Percentiles rank a stretch among this genome's conserved stretches.
Evolutionary conservation across 306 rosid genomes (phyloP).

Genomic region (Lathyrus oleraceus): DNA sequence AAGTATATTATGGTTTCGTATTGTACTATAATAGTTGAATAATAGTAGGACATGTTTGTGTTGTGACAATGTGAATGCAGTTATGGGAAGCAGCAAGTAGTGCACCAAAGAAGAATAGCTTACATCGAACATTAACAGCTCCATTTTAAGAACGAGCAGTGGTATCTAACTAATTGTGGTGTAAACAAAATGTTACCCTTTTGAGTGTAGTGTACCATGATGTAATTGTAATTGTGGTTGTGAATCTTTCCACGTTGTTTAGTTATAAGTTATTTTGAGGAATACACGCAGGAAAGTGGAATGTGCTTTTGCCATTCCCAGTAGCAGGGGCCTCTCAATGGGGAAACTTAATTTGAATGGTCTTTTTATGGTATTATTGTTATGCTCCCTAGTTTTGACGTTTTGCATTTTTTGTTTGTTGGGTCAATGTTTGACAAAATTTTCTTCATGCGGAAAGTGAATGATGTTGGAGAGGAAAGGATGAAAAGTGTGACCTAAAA

Average conservation of each 20-base stretch:
- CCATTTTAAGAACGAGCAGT: conserved; percentile 57
- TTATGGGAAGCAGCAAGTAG: conserved; percentile 38
- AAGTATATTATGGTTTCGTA: neutral
- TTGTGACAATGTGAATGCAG: conserved; percentile 42
- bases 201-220: conserved; percentile 26
- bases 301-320: conserved; percentile 37
- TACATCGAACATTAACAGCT: conserved; percentile 70
- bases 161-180: neutral
- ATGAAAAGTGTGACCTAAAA: neutral
- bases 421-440: neutral
- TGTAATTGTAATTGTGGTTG: conserved; percentile 16
- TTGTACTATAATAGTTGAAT: neutral
- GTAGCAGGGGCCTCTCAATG: neutral
- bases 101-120: conserved; percentile 46
- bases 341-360: conserved; percentile 31
- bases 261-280: neutral
- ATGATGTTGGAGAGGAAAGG: neutral
- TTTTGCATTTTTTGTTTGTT: neutral
- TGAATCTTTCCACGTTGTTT: neutral
- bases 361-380: conserved; percentile 28
- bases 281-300: neutral
- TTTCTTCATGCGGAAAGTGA: neutral
- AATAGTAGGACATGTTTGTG: neutral
- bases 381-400: neutral
- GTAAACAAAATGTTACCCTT: conserved; percentile 23